phyloP scores from a whole-genome alignment of 2,329 filamentous ascomycete species.

The Fusarium pseudograminearum region DNA sequence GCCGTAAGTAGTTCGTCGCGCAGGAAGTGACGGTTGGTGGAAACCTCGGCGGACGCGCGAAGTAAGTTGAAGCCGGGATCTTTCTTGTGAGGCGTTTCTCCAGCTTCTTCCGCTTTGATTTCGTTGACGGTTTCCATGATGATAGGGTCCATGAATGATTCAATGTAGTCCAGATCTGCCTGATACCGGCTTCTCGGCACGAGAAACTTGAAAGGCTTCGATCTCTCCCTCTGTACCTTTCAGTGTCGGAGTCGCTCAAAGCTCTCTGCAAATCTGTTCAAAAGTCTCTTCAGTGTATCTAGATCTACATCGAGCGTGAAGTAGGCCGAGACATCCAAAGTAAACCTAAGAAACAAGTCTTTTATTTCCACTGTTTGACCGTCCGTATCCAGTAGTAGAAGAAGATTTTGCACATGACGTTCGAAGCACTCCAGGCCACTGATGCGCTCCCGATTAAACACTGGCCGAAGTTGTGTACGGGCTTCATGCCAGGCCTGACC shows the following conservation, averaged over 20 bases:
- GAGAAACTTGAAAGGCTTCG: slow-evolving; percentile 1
- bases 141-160: not conserved
- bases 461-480: not conserved
- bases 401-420: slow-evolving; percentile 2
- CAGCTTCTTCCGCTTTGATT: slow-evolving; percentile 2
- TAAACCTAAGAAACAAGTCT: slow-evolving; percentile 2
- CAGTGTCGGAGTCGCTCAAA: slow-evolving; percentile 3
- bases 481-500: slow-evolving; percentile 6
- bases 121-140: not conserved
- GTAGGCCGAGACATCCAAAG: not conserved
- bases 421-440: slow-evolving; percentile 2
- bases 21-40: not conserved
- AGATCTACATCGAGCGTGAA: slow-evolving; percentile 1
- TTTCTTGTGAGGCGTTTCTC: not conserved
- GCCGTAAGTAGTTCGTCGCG: not conserved
- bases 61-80: slow-evolving; percentile 2
- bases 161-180: not conserved
- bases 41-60: slow-evolving; percentile 4
- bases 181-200: slow-evolving; percentile 3
- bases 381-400: not conserved
- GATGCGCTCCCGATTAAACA: not conserved
- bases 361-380: not conserved
- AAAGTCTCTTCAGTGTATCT: not conserved
- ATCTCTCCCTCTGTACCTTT: slow-evolving; percentile 1
- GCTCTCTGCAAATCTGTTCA: slow-evolving; percentile 1